phyloP scores from a whole-genome alignment of 2,329 filamentous ascomycete genomes.

The Pseudocercospora musae region DNA sequence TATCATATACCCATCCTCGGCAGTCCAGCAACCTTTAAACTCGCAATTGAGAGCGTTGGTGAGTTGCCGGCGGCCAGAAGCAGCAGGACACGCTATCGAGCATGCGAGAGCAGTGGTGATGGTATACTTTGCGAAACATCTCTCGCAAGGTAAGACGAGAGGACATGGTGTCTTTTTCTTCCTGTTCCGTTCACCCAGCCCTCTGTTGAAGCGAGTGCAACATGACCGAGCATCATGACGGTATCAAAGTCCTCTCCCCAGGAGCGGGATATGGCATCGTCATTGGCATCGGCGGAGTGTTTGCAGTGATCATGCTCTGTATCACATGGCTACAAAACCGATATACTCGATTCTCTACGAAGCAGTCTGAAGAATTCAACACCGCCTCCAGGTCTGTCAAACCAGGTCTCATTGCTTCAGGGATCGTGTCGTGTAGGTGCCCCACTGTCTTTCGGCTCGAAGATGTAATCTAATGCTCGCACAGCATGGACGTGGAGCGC shows the following conservation, averaged over 20 bases:
- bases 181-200: neutral
- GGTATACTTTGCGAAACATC: neutral
- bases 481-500: conserved; percentile 73
- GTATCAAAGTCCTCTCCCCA: conserved; percentile 19
- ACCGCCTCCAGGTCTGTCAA: conserved; percentile 84
- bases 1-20: neutral
- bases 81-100: neutral
- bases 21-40: neutral
- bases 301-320: conserved; percentile 50
- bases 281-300: conserved; percentile 67
- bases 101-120: neutral
- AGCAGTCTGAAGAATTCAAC: conserved; percentile 71
- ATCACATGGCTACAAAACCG: conserved; percentile 35
- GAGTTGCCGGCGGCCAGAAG: neutral
- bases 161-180: neutral
- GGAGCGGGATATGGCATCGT: conserved; percentile 56
- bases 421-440: conserved; percentile 62
- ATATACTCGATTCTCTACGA: conserved; percentile 42
- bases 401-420: conserved; percentile 78
- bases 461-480: neutral
- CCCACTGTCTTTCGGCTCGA: neutral
- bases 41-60: neutral
- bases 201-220: neutral
- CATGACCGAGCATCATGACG: conserved; percentile 12
- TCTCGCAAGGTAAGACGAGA: neutral